A percentile compares a stretch with the other conserved stretches of the same genome.
Evolutionary conservation across 177 flowering plant species (phyloP).

Genomic region (Viscum album): DNA sequence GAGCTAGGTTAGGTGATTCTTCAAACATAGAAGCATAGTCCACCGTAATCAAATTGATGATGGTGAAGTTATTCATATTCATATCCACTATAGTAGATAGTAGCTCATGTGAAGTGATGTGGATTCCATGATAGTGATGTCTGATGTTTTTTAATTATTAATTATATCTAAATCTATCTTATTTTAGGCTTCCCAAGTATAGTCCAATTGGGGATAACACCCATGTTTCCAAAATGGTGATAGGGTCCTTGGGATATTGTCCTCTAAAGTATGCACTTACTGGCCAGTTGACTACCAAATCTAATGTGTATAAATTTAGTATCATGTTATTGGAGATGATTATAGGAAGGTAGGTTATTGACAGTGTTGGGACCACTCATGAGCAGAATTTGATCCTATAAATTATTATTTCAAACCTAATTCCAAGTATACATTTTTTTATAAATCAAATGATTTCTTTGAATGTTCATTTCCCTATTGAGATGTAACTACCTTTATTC

Average conservation of each 20-base stretch:
- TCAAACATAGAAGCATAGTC: too few species aligned
- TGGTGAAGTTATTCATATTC: too few species aligned
- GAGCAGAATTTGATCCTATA: neutral
- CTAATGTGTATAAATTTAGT: constrained; percentile 63
- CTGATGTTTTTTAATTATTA: too few species aligned
- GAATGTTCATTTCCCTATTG: neutral
- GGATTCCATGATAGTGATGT: too few species aligned
- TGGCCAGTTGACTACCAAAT: constrained; percentile 53
- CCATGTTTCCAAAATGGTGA: constrained; percentile 57
- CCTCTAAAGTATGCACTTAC: constrained; percentile 68
- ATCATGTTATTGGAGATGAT: constrained; percentile 59
- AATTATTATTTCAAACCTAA: too few species aligned
- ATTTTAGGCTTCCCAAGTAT: constrained; percentile 56
- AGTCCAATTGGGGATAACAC: constrained; percentile 62
- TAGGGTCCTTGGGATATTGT: constrained; percentile 68
- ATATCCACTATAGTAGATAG: too few species aligned
- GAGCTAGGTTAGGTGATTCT: too few species aligned
- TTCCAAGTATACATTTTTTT: too few species aligned
- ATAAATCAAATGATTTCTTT: neutral
- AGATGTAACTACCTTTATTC: constrained; percentile 74
- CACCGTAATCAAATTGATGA: too few species aligned
- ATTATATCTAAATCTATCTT: constrained; percentile 55
- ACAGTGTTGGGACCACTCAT: constrained; percentile 16
- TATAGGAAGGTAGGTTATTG: constrained; percentile 56
- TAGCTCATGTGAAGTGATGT: too few species aligned